Percentiles rank a stretch among this genome's conserved stretches.
These are phyloP conservation scores for Rosa multiflora DNA, from an alignment of 306 rosid genomes.

Conservation along the genomic window DNA sequence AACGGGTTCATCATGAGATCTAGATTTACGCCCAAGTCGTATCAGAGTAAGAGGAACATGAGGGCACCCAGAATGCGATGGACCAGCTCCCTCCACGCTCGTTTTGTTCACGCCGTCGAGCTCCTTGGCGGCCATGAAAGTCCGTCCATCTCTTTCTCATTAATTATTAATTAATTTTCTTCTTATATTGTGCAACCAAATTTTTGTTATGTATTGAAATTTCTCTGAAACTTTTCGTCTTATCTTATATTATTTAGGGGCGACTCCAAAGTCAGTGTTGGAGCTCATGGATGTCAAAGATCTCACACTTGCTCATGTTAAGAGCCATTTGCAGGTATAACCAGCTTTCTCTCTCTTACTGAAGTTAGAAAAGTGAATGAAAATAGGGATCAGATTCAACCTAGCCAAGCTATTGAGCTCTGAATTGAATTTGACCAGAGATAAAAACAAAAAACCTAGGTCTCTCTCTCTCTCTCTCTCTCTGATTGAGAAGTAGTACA, in stretches of 20 bases:
- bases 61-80: constrained; percentile 98
- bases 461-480: neutral
- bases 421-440: neutral
- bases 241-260: constrained; percentile 45
- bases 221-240: neutral
- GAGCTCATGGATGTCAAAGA: constrained; percentile 98
- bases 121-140: constrained; percentile 99
- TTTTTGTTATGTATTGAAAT: neutral
- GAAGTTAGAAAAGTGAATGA: neutral
- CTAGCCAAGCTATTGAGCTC: neutral
- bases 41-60: constrained; percentile 54
- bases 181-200: neutral
- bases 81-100: constrained; percentile 87
- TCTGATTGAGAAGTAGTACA: neutral
- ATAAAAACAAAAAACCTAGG: constrained; percentile 4
- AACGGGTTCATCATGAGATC: constrained; percentile 50
- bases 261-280: constrained; percentile 88
- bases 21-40: constrained; percentile 44
- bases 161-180: neutral
- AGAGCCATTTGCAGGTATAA: constrained; percentile 94
- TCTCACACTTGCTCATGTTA: constrained; percentile 94
- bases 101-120: constrained; percentile 88
- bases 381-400: neutral
- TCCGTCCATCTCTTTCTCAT: constrained; percentile 15
- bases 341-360: neutral